Base-by-base conservation (phyloP, 2,329 filamentous ascomycete genomes). In the Ascochyta fabae region DNA sequence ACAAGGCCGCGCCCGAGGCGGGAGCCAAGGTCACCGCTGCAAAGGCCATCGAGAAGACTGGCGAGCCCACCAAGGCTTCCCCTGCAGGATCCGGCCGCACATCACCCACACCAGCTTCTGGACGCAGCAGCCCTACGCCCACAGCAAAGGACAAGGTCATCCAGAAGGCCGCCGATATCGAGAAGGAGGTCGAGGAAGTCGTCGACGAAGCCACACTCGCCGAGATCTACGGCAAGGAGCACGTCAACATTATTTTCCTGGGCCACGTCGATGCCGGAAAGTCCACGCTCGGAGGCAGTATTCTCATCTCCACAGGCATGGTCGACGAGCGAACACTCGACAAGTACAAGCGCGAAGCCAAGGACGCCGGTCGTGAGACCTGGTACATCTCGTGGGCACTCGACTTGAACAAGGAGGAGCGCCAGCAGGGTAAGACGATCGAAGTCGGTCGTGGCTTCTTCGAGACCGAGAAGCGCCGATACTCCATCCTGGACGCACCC, bases 301-400 rank as follows among this genome's bases (percentile, higher is more conserved):
- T 99, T 61, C 83, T 99, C 13, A 96, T 95, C 76, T 87, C 87
- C 48, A 97, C 94, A 5, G 95, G 95, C 58, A 99, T 98, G 95
- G 95, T 99, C n/a, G 96, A 99, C 72, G 92, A 99, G 79, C 87
- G 95, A 75, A 99, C 95, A 33, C 86, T 99, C 83, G 95, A 99
- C 49, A 99, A 99, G 80, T 96, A 96, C 83, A 73, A 75, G 63
- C 87, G 86, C 67, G 96, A 99, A 71, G 94, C 95, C 46, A 98
- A 96, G 82, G 95, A 98, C 10, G 84, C 95, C 62, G 95, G 95
- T 48, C 90, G 93, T 81, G 95, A 98, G 80, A 96, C 94, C 3
- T 99, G 95, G 95, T 99, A 98, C 77, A 84, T 99, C 22, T 99
- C 95, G 39, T 99, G 96, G 95, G 96, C 93, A 59, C 85, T 99